A percentile compares a stretch with the other conserved stretches of the same genome.
phyloP scores from a whole-genome alignment of 2,329 filamentous ascomycete species.

The Hirsutella minnesotensis region DNA sequence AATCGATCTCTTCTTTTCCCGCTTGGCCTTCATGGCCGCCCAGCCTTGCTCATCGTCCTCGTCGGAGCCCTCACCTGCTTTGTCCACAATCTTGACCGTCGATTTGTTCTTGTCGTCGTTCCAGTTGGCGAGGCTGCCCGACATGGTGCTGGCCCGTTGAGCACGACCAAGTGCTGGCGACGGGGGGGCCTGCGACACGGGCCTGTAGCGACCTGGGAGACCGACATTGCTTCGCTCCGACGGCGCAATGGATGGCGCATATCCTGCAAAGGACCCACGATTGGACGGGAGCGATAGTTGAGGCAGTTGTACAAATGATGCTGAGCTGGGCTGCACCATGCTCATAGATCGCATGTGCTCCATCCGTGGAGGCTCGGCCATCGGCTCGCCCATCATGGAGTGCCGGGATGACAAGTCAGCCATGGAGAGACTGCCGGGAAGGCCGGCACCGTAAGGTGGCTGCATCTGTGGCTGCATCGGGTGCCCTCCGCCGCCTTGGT shows the following conservation, averaged over 20 bases:
- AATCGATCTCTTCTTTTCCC: conserved; percentile 53
- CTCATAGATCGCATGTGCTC: conserved; percentile 60
- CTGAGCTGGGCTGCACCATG: conserved; percentile 62
- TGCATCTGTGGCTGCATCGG: conserved; percentile 19
- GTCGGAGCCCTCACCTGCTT: conserved; percentile 27
- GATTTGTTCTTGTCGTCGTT: conserved; percentile 20
- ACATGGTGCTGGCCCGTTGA: conserved; percentile 21
- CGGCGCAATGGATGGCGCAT: conserved; percentile 85
- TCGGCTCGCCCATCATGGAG: conserved; percentile 35
- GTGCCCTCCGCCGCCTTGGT: conserved; percentile 14
- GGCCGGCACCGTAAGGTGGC: conserved; percentile 13
- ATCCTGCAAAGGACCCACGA: conserved; percentile 38
- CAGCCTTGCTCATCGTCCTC: conserved; percentile 59
- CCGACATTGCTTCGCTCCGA: conserved; percentile 93
- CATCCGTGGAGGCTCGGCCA: conserved; percentile 29
- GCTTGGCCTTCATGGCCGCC: conserved; percentile 59
- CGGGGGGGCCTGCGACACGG: conserved; percentile 57
- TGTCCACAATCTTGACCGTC: conserved; percentile 25
- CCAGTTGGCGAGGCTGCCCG: conserved; percentile 22
- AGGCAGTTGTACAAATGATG: conserved; percentile 42
- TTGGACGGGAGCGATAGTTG: conserved; percentile 18
- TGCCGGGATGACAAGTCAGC: conserved; percentile 31
- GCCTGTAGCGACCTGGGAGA: conserved; percentile 78
- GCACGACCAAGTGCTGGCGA: conserved; percentile 16
- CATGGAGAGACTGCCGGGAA: conserved; percentile 26